Conservation (phyloP, 1,284 basidiomycete species). For the Malassezia arunalokei region DNA sequence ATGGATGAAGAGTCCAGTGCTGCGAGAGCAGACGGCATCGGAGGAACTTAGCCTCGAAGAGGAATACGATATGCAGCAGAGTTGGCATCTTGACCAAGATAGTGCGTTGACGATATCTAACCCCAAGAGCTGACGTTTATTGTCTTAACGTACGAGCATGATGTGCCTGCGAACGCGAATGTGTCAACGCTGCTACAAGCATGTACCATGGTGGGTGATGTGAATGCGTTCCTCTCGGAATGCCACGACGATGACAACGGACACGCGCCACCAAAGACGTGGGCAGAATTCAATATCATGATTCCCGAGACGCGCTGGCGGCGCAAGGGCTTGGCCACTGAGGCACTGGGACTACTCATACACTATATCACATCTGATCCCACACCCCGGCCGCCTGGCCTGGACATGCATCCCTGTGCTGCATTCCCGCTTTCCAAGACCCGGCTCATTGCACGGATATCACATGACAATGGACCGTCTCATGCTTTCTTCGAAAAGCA, state of each 20-base stretch:
- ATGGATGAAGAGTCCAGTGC: constrained; percentile 73
- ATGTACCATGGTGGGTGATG: constrained; percentile 71
- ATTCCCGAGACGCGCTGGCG: constrained; percentile 58
- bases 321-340: constrained; percentile 54
- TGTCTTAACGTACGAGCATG: constrained; percentile 11
- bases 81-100: constrained; percentile 77
- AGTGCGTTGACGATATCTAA: constrained; percentile 51
- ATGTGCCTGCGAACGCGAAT: background rate
- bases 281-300: constrained; percentile 66
- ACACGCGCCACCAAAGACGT: constrained; percentile 40
- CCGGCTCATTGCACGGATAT: constrained; percentile 29
- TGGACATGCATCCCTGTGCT: background rate
- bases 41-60: constrained; percentile 70
- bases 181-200: constrained; percentile 48
- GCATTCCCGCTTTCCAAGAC: constrained; percentile 16
- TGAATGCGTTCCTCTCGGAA: constrained; percentile 65
- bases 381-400: background rate
- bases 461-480: constrained; percentile 20
- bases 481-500: constrained; percentile 25
- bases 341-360: constrained; percentile 43
- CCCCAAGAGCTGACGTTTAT: constrained; percentile 65
- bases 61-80: constrained; percentile 81
- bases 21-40: constrained; percentile 70
- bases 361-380: constrained; percentile 29
- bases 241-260: constrained; percentile 13